Percentiles rank a stretch among this genome's conserved stretches.
Conservation (phyloP, 148 eudicot genomes). For the Silene latifolia region DNA sequence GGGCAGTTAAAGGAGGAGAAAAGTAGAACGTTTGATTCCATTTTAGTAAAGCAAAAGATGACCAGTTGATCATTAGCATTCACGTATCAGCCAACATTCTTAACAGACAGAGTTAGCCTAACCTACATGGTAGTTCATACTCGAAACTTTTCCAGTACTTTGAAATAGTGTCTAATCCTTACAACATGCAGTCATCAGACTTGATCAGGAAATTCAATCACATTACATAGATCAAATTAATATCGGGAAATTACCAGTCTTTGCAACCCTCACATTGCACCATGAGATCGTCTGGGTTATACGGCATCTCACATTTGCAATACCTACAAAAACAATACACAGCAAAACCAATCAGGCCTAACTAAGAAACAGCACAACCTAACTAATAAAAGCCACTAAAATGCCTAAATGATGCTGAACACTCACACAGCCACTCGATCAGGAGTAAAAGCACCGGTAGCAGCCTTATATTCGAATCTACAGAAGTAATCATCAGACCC, state of each 20-base stretch:
- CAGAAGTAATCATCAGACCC: constrained; percentile 87
- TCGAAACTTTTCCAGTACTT: neutral
- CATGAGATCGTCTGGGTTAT: constrained; percentile 90
- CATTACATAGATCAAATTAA: neutral
- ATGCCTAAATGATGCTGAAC: neutral
- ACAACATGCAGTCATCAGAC: neutral
- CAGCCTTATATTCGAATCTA: constrained; percentile 78
- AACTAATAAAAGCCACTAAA: neutral
- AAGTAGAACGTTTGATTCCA: neutral
- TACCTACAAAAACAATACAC: constrained; percentile 42
- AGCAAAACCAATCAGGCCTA: constrained; percentile 17
- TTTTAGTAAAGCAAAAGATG: neutral
- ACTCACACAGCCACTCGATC: constrained; percentile 86
- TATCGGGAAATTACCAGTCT: constrained; percentile 58
- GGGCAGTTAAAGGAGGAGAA: neutral
- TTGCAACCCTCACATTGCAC: constrained; percentile 87
- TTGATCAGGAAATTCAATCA: neutral
- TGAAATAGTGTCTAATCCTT: neutral
- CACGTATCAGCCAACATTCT: neutral
- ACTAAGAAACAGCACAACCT: neutral
- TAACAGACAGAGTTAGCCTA: neutral
- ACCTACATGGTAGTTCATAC: neutral
- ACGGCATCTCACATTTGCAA: constrained; percentile 95
- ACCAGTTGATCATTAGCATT: neutral
- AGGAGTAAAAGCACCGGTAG: constrained; percentile 80